These are phyloP conservation scores for Urtica urens DNA, from an alignment of 306 rosid genomes.

Conservation along the genomic window DNA sequence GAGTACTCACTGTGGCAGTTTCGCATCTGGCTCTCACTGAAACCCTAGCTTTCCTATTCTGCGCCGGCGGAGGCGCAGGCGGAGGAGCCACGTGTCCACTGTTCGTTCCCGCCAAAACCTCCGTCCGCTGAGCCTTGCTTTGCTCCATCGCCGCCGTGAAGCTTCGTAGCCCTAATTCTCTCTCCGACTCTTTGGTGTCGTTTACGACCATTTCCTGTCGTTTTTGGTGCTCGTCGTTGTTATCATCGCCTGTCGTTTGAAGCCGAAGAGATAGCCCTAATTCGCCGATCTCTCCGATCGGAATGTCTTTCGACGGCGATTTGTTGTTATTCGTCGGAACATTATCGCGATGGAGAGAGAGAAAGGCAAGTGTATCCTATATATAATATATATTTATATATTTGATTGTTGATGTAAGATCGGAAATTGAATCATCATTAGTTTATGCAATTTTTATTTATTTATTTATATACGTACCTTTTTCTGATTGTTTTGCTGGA, in stretches of 20 bases:
- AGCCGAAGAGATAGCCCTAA: conserved; percentile 69
- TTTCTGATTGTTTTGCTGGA: conserved; percentile 41
- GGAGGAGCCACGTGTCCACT: conserved; percentile 18
- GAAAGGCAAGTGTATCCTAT: conserved; percentile 44
- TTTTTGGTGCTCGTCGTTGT: too few relatives aligned
- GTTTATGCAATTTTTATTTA: background rate
- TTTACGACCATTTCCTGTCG: background rate
- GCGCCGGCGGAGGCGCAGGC: conserved; percentile 30
- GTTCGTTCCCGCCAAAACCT: conserved; percentile 14
- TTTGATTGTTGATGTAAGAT: background rate
- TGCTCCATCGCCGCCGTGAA: conserved; percentile 19
- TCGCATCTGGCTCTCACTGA: conserved; percentile 96
- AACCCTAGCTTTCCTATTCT: conserved; percentile 90
- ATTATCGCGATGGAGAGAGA: conserved; percentile 32
- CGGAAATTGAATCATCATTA: too few relatives aligned
- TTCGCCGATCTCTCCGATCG: conserved; percentile 17
- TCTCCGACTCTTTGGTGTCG: background rate
- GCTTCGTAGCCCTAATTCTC: conserved; percentile 12
- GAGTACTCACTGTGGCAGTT: conserved; percentile 60
- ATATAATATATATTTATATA: conserved; percentile 7
- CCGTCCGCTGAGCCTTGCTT: conserved; percentile 34
- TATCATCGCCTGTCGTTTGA: conserved; percentile 20
- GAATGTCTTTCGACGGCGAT: conserved; percentile 21
- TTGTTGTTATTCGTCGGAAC: conserved; percentile 21
- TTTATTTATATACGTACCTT: conserved; percentile 39